A percentile compares a stretch with the other conserved stretches of the same genome.
Conservation (phyloP, 2,329 filamentous ascomycete species). For the Elsinoe australis region DNA sequence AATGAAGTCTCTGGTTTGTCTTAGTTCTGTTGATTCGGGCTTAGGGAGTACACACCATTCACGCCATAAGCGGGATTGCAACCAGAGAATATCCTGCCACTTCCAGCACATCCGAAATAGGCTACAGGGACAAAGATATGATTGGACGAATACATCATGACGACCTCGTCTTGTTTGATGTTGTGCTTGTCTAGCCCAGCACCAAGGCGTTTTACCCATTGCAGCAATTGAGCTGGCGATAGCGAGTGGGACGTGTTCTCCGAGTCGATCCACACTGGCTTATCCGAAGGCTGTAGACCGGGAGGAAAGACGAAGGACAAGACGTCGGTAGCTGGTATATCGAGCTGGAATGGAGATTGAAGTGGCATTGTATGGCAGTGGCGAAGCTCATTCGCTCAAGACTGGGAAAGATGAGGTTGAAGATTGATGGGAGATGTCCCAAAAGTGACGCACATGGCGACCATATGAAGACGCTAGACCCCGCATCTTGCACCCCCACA, state of each 20-base stretch:
- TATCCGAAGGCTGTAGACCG: conserved; percentile 32
- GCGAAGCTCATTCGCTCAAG: too few species aligned
- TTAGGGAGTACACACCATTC: conserved; percentile 31
- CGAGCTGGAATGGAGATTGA: conserved; percentile 41
- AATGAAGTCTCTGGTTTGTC: conserved; percentile 42
- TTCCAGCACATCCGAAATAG: conserved; percentile 48
- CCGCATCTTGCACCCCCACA: too few species aligned
- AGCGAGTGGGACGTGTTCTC: conserved; percentile 39
- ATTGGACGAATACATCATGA: conserved; percentile 49
- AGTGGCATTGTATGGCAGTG: conserved; percentile 35
- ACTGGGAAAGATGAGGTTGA: too few species aligned
- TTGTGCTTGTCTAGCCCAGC: conserved; percentile 43
- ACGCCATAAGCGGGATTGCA: conserved; percentile 49
- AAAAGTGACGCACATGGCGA: too few species aligned
- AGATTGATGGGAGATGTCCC: too few species aligned
- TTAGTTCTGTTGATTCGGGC: neutral
- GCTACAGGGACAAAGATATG: conserved; percentile 50
- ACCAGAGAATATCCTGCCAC: conserved; percentile 48
- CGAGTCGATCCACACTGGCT: conserved; percentile 49
- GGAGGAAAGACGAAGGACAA: conserved; percentile 34
- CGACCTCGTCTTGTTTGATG: conserved; percentile 43
- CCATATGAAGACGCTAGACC: too few species aligned
- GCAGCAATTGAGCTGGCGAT: conserved; percentile 42
- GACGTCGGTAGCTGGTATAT: conserved; percentile 42
- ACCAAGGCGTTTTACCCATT: conserved; percentile 48